Evolutionary conservation across 2,329 filamentous ascomycete genomes (phyloP).

Genomic region (Botryotinia globosa): DNA sequence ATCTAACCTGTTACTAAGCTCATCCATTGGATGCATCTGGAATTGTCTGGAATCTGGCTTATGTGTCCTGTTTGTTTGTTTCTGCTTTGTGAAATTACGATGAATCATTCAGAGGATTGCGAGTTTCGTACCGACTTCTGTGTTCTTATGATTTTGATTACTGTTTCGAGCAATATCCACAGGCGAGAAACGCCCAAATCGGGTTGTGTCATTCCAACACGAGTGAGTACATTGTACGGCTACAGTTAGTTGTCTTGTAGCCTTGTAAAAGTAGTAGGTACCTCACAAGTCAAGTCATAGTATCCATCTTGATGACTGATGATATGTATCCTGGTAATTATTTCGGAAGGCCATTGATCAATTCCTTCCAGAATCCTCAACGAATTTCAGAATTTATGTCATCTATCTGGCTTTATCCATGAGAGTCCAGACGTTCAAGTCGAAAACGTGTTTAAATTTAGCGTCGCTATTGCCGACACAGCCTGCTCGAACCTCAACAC

Average conservation of each 20-base stretch:
- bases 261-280: background rate
- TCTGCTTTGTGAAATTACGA: background rate
- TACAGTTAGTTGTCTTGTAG: background rate
- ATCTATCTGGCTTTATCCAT: background rate
- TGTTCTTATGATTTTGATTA: background rate
- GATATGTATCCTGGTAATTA: background rate
- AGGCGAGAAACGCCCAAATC: background rate
- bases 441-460: background rate
- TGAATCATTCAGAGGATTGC: conserved; percentile 9
- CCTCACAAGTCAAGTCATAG: background rate
- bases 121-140: background rate
- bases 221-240: background rate
- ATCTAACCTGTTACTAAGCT: background rate
- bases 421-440: background rate
- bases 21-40: background rate
- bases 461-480: background rate
- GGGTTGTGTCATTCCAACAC: background rate
- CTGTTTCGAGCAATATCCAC: conserved; percentile 7
- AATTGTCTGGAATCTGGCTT: background rate
- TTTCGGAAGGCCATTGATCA: background rate
- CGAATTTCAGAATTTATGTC: background rate
- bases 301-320: background rate
- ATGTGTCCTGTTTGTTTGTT: conserved; percentile 1
- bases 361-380: conserved; percentile 1
- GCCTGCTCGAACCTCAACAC: background rate